phyloP scores from a whole-genome alignment of 805 yeast genomes.

The Teunomyces lycoperdinae region DNA sequence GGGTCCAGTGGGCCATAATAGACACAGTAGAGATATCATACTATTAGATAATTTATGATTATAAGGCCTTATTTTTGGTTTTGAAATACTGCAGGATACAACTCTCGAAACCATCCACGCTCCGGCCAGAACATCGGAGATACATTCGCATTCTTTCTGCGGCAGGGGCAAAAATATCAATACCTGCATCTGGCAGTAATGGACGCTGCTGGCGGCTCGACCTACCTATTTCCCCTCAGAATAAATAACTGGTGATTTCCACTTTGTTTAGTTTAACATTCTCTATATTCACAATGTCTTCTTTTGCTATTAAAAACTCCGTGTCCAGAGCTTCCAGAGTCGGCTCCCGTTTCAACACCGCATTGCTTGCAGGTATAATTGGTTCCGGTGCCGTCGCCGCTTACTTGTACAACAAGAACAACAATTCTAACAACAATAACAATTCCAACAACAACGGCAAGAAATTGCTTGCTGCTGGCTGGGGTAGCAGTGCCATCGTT shows the following conservation, averaged over 20 bases:
- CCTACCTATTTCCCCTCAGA: not conserved
- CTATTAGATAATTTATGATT: not conserved
- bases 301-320: constrained; percentile 4
- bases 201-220: not conserved
- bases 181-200: not conserved
- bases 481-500: constrained; percentile 23
- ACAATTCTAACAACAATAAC: constrained; percentile 8
- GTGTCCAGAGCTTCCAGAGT: not conserved
- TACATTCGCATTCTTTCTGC: not conserved
- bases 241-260: constrained; percentile 1
- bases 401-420: constrained; percentile 16
- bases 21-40: too few species aligned
- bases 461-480: constrained; percentile 16
- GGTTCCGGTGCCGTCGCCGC: constrained; percentile 23
- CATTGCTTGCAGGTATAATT: constrained; percentile 18
- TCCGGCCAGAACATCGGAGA: not conserved
- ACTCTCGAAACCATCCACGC: not conserved
- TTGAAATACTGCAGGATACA: too few species aligned
- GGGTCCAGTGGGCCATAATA: too few species aligned
- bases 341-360: constrained; percentile 3
- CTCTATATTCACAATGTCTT: not conserved
- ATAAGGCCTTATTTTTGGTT: not conserved
- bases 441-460: constrained; percentile 7
- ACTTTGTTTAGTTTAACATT: not conserved
- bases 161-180: not conserved